phyloP scores from a whole-genome alignment of 345 rosid genomes.

The Iberis pinnata region DNA sequence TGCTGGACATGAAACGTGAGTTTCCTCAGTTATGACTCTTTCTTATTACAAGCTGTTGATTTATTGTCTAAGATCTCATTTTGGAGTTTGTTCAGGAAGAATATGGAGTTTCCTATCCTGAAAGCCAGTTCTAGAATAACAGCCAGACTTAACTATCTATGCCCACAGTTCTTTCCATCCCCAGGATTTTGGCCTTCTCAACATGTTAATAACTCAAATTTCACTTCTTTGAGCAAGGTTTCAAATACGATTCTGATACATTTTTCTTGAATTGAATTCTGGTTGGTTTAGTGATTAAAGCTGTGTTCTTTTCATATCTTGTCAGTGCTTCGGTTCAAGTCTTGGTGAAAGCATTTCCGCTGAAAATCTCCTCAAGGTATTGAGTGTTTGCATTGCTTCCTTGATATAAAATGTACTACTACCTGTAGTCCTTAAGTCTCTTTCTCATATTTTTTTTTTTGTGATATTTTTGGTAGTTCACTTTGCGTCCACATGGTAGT shows the following conservation, averaged over 20 bases:
- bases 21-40: slow-evolving; percentile 15
- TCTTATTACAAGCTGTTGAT: slow-evolving; percentile 1
- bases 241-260: slow-evolving; percentile 23
- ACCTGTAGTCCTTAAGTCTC: slow-evolving; percentile 17
- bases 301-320: slow-evolving; percentile 21
- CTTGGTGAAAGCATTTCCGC: slow-evolving; percentile 46
- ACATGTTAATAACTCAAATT: slow-evolving; percentile 27
- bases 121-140: slow-evolving; percentile 78
- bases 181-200: slow-evolving; percentile 67
- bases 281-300: neutral
- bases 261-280: slow-evolving; percentile 7
- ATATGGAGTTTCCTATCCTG: slow-evolving; percentile 73
- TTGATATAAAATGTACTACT: neutral
- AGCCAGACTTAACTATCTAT: slow-evolving; percentile 79
- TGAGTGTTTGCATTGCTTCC: slow-evolving; percentile 5
- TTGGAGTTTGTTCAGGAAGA: slow-evolving; percentile 44
- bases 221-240: slow-evolving; percentile 44
- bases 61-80: slow-evolving; percentile 10
- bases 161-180: slow-evolving; percentile 95
- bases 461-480: slow-evolving; percentile 51
- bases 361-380: slow-evolving; percentile 96
- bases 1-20: slow-evolving; percentile 87
- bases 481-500: slow-evolving; percentile 81
- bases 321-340: slow-evolving; percentile 40
- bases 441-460: slow-evolving; percentile 6